Conservation (phyloP, 257 asterid genomes). For the Echites panduratus region DNA sequence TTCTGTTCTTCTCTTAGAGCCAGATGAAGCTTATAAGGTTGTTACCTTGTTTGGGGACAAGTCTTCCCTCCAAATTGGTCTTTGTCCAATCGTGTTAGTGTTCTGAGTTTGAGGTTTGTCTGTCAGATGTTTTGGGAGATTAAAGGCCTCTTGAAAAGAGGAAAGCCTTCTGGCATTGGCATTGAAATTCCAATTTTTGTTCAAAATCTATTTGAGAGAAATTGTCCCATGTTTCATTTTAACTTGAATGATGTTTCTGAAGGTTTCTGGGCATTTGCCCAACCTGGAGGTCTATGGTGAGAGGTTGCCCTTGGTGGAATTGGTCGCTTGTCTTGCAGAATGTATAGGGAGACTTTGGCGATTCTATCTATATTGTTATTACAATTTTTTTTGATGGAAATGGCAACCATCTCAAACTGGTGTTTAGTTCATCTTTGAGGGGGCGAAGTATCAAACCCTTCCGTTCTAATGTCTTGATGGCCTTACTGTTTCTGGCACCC, state of each 20-base stretch:
- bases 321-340: conserved; percentile 45
- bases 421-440: conserved; percentile 60
- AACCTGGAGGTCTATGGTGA: conserved; percentile 59
- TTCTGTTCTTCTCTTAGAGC: neutral
- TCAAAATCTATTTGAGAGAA: conserved; percentile 31
- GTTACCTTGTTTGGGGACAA: neutral
- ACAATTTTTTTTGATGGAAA: conserved; percentile 55
- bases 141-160: conserved; percentile 3
- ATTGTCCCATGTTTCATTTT: conserved; percentile 38
- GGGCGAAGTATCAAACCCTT: conserved; percentile 52
- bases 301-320: conserved; percentile 62
- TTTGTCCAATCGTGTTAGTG: neutral
- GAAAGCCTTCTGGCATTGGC: conserved; percentile 12
- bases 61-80: neutral
- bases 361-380: conserved; percentile 49
- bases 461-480: conserved; percentile 60
- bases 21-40: neutral
- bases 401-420: conserved; percentile 54
- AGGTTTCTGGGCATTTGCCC: conserved; percentile 58
- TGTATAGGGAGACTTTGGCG: conserved; percentile 48
- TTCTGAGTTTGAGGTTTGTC: conserved; percentile 16
- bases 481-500: conserved; percentile 65
- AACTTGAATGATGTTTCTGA: conserved; percentile 54
- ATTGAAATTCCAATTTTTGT: conserved; percentile 16
- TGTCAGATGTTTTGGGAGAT: conserved; percentile 14